phyloP scores from a whole-genome alignment of 2,329 filamentous ascomycete species.

The Alternaria sp. region DNA sequence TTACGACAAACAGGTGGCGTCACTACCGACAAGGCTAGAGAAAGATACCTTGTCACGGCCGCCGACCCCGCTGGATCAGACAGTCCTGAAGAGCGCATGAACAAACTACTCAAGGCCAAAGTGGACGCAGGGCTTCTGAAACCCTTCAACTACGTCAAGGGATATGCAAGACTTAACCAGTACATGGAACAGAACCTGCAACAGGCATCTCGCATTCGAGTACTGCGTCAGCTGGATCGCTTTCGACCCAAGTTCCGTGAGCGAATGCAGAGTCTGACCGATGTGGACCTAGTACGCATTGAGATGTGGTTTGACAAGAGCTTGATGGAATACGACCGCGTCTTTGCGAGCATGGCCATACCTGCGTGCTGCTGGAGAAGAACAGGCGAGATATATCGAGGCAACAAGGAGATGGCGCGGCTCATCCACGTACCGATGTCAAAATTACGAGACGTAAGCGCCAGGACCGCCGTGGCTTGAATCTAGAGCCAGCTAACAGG shows the following conservation, averaged over 20 bases:
- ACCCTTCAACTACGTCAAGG: constrained; percentile 98
- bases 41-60: constrained; percentile 93
- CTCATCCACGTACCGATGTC: constrained; percentile 93
- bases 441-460: constrained; percentile 84
- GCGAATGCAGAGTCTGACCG: constrained; percentile 88
- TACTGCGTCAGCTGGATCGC: constrained; percentile 86
- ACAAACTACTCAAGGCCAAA: constrained; percentile 91
- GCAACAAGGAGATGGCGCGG: constrained; percentile 99
- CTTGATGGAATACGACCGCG: constrained; percentile 96
- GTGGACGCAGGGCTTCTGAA: constrained; percentile 94
- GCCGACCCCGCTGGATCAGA: constrained; percentile 88
- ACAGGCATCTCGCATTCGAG: constrained; percentile 84
- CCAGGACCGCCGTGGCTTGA: background rate
- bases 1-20: constrained; percentile 68
- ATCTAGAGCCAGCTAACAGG: constrained; percentile 20
- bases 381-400: constrained; percentile 95
- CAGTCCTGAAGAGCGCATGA: constrained; percentile 92
- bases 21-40: constrained; percentile 75
- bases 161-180: constrained; percentile 85
- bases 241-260: constrained; percentile 97
- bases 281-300: constrained; percentile 91
- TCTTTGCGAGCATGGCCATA: constrained; percentile 98
- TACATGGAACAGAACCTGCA: constrained; percentile 93
- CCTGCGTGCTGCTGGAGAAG: constrained; percentile 96
- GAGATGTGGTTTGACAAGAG: constrained; percentile 99